A percentile compares a stretch with the other conserved stretches of the same genome.
phyloP scores from a whole-genome alignment of 176 grass and related monocot genomes.

The Carex kokanica region DNA sequence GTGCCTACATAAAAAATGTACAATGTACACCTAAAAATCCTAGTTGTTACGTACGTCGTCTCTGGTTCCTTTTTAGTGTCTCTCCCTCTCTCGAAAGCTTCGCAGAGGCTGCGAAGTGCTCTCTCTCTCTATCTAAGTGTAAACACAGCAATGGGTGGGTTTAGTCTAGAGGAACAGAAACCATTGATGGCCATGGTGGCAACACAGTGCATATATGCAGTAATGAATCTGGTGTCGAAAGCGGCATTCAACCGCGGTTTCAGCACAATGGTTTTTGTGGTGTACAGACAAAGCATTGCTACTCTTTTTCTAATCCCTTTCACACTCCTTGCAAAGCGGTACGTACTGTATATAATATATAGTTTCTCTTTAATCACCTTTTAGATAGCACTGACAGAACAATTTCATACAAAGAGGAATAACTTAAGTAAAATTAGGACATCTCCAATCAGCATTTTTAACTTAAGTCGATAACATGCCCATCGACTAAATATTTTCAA shows the following conservation, averaged over 20 bases:
- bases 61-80: not conserved
- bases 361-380: not conserved
- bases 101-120: no score
- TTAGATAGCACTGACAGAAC: not conserved
- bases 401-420: not conserved
- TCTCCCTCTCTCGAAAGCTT: not conserved
- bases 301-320: slow-evolving; percentile 40
- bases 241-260: slow-evolving; percentile 53
- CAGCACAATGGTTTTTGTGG: slow-evolving; percentile 67
- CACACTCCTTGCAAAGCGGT: slow-evolving; percentile 36
- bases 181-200: slow-evolving; percentile 66
- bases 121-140: slow-evolving; percentile 7
- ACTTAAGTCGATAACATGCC: not conserved
- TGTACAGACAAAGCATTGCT: slow-evolving; percentile 63
- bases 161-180: slow-evolving; percentile 49
- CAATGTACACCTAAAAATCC: not conserved
- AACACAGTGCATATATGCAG: slow-evolving; percentile 62
- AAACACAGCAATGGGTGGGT: not conserved
- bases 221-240: slow-evolving; percentile 49
- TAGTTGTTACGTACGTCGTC: not conserved
- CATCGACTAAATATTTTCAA: not conserved
- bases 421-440: not conserved
- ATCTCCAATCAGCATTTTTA: not conserved
- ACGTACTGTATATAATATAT: not conserved
- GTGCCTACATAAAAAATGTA: not conserved